phyloP scores from a whole-genome alignment of 768 basidiomycete species.

The Boletus barrowsii region DNA sequence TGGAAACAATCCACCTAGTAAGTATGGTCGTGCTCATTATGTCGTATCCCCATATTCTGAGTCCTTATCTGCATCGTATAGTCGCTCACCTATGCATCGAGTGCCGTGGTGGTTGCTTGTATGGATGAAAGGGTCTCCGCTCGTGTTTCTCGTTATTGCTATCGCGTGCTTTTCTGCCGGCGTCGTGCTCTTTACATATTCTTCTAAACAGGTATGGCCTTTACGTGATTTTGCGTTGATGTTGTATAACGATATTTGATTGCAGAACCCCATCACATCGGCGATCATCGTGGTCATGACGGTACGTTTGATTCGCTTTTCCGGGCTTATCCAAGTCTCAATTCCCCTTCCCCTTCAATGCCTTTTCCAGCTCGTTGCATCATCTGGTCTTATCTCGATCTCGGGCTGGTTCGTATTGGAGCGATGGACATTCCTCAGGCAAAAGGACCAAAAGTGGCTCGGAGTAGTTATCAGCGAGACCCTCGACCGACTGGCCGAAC shows the following conservation, averaged over 20 bases:
- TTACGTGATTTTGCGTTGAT: background rate
- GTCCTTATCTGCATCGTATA: background rate
- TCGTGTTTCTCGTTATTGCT: conserved; percentile 79
- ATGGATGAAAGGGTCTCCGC: conserved; percentile 81
- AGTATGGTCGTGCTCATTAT: conserved; percentile 13
- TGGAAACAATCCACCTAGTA: conserved; percentile 58
- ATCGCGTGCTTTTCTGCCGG: conserved; percentile 81
- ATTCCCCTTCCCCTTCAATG: background rate
- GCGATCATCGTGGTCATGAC: conserved; percentile 73
- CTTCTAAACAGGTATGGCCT: conserved; percentile 56
- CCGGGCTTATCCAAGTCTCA: background rate
- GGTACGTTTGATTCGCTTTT: conserved; percentile 15
- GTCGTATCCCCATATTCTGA: background rate
- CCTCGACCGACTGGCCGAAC: conserved; percentile 18
- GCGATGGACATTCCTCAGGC: conserved; percentile 42
- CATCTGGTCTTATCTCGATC: conserved; percentile 43
- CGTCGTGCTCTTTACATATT: conserved; percentile 71
- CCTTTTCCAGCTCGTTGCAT: conserved; percentile 27
- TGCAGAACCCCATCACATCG: conserved; percentile 56
- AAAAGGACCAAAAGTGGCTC: conserved; percentile 47
- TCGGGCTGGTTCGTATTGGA: conserved; percentile 52
- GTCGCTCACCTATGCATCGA: conserved; percentile 49
- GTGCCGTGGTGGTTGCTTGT: conserved; percentile 59
- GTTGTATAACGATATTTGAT: background rate
- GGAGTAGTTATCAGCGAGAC: conserved; percentile 34